phyloP scores from a whole-genome alignment of 2,329 filamentous ascomycete species.

The Biscogniauxia sp. region DNA sequence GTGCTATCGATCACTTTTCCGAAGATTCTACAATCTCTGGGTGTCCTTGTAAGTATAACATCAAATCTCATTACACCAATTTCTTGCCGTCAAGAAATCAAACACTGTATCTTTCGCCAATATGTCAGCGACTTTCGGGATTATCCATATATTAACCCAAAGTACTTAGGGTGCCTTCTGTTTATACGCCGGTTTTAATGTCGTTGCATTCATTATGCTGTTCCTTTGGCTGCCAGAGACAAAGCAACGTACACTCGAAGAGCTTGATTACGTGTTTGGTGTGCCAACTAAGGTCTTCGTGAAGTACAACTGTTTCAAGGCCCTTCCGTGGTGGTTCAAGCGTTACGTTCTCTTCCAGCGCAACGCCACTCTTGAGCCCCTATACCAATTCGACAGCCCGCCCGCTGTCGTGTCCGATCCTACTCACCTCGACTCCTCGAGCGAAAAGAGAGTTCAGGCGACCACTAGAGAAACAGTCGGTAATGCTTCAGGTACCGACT shows the following conservation, averaged over 20 bases:
- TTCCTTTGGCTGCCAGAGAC: conserved; percentile 50
- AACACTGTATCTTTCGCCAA: not conserved
- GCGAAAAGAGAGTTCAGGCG: not conserved
- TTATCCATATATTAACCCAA: conserved; percentile 2
- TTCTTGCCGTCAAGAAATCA: not conserved
- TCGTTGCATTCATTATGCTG: conserved; percentile 44
- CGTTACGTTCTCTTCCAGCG: conserved; percentile 31
- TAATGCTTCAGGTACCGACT: not conserved
- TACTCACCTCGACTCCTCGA: not conserved
- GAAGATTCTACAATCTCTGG: conserved; percentile 46
- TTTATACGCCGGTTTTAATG: conserved; percentile 48
- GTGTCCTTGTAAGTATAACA: conserved; percentile 31
- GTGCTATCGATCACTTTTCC: conserved; percentile 63
- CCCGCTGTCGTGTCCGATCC: conserved; percentile 3
- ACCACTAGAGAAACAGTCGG: not conserved
- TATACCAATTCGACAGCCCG: conserved; percentile 30
- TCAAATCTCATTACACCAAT: not conserved
- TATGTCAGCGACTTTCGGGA: not conserved
- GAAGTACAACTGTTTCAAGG: conserved; percentile 38
- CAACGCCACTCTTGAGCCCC: conserved; percentile 29
- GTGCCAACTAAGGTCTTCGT: conserved; percentile 41
- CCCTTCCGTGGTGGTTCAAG: conserved; percentile 39
- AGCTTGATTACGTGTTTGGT: conserved; percentile 47
- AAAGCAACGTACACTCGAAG: conserved; percentile 48
- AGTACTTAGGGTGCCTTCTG: conserved; percentile 39